Base-by-base conservation (phyloP, 1,284 basidiomycete genomes). In the Ustilago tritici region DNA sequence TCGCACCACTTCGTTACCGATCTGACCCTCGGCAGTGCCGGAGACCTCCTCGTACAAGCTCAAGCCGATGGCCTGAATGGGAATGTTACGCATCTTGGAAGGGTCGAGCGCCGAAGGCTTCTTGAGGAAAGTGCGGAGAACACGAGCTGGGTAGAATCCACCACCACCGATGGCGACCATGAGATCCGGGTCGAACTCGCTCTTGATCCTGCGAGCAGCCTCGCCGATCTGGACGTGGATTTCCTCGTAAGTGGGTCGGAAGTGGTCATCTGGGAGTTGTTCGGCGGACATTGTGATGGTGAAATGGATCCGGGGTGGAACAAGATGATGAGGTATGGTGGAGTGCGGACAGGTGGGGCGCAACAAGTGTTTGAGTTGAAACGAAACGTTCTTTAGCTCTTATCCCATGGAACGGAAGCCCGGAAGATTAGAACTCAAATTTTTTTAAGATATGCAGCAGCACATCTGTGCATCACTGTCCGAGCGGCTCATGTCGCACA, bases 11-110 rank as follows among this genome's bases (percentile, higher is more conserved):
- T 84, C 80, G 57, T 70, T 79, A 43, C 85, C 85, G 23, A 86
- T 83, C 75, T 78, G 67, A 15, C 79, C 84, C 50, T 76, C 80
- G 2, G 81, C 43, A 19, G 78, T 77, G 7, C 81, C 80, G 5
- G 80, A 82, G 17, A 84, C 73, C 62, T 85, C 84, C 64, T 86
- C 85, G 75, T 86, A 86, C 47, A 86, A 76, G 63, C 79, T 81
- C 57, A 86, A 75, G 47, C 84, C 84, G 65, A 86, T 84, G 14
- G 84, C 85, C 71, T 84, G 83, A 70, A 85, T 86, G 23, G 85
- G 85, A 36, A 86, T 76, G 72, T 85, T 85, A 72, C 84, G 82
- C 60, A 80, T 56, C 73, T 84, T 83, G 53, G 50, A 49, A 1
- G 82, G 76, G 43, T 84, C 80, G 38, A 78, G 64, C 17, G 65